Base-by-base conservation (phyloP, 2,329 filamentous ascomycete genomes). In the Gliomastix tumulicola region DNA sequence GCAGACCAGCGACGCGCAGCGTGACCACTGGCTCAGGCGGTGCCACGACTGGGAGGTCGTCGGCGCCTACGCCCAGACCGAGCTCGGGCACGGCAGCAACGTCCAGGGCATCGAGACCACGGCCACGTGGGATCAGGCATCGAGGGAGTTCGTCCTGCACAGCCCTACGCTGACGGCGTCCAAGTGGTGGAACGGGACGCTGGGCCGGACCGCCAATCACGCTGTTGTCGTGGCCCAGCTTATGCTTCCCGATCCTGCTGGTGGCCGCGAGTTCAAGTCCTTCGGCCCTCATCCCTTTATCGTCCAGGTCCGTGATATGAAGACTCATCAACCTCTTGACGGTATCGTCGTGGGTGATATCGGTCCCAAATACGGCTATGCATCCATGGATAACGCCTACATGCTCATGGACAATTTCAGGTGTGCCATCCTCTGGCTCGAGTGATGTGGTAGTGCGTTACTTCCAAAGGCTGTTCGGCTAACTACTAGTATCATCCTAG, bases 171-270 rank as follows among this genome's bases (percentile, higher is more conserved):
- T 88, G 39, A 88, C 84, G 3, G 75, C 84, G 1, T 82, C 81
- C 22, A 89, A 89, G 54, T 89, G 84, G 84, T 89, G 84, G 84
- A 88, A 88, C 48, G 84, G 84, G 2, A 84, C 82, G 10, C 69
- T 89, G 4, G 85, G 84, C 35, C 71, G 81, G 47, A 81, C 81
- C 4, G 84, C 85, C 28, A 88, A 86, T 53, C 72, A 87, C 51
- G 84, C 84, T 2, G 77, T 86, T 4, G 82, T 89, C 4, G 87
- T 89, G 70, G 84, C 85, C 1, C 84, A 88, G 59, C 68, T 89
- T 19, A 73, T 80, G 43, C 71, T 88, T 30, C 25, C 25, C 12
- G 25, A 28, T 15, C 25, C 25, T 5, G 7, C 25, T 7, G 25
- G 25, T 13, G 7, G 15, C 4, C 13, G 11, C 41, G 63, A 66